Evolutionary conservation across 441 rosid species (phyloP).

Genomic region (Syzygium syzygioides): DNA sequence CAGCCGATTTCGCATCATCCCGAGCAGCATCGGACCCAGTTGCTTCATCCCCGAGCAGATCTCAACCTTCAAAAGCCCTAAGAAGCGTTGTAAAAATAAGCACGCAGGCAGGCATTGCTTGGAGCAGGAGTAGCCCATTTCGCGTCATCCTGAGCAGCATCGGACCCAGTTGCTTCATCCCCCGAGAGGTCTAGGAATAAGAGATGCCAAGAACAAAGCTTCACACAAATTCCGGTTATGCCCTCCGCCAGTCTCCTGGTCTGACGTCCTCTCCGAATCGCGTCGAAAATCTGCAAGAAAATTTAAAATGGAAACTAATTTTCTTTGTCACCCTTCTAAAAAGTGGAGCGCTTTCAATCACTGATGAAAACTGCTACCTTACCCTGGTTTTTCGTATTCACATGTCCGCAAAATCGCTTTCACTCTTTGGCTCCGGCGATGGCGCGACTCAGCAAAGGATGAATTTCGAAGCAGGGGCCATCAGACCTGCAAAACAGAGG

Average conservation of each 20-base stretch:
- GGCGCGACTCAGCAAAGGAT: slow-evolving; percentile 37
- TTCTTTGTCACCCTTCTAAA: background rate
- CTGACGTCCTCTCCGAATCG: background rate
- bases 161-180: slow-evolving; percentile 5
- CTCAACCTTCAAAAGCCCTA: background rate
- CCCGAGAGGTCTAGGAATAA: background rate
- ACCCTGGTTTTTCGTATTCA: background rate
- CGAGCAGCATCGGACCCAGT: background rate
- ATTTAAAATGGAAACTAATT: background rate
- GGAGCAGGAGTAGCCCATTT: background rate
- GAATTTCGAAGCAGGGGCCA: slow-evolving; percentile 54
- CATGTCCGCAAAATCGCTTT: too few relatives aligned
- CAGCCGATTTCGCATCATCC: background rate
- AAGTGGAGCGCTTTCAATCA: background rate
- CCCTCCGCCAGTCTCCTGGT: background rate
- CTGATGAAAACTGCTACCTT: background rate
- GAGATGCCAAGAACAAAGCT: background rate
- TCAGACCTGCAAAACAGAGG: slow-evolving; percentile 59
- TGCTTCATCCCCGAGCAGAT: background rate
- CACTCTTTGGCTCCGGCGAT: background rate
- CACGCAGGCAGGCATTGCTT: background rate
- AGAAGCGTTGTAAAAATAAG: background rate
- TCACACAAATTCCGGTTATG: background rate
- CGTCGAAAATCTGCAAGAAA: background rate
- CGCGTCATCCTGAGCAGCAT: background rate